Conservation (phyloP, 2,329 filamentous ascomycete species). For the Epichloe coenophiala region DNA sequence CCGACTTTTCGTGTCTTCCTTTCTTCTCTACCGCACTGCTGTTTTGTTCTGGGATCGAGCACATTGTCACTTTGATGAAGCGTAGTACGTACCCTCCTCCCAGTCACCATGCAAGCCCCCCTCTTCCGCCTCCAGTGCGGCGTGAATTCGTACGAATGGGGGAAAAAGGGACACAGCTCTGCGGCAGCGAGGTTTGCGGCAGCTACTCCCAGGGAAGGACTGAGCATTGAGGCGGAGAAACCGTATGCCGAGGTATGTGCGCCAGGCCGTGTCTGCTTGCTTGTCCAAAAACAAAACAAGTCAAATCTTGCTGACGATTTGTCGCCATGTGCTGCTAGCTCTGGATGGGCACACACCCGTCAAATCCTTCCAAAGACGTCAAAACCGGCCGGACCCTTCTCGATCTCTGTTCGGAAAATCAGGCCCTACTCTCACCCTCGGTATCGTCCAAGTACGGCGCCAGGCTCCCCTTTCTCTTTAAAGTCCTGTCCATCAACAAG, state of each 20-base stretch:
- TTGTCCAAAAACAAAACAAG: too few relatives aligned
- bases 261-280: neutral
- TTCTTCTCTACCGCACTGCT: neutral
- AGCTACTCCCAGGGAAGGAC: conserved; percentile 64
- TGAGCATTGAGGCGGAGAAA: conserved; percentile 71
- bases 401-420: conserved; percentile 77
- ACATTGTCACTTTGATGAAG: neutral
- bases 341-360: conserved; percentile 98
- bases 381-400: conserved; percentile 72
- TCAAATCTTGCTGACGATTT: too few relatives aligned
- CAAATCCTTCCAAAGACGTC: conserved; percentile 84
- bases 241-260: conserved; percentile 78
- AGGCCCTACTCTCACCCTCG: conserved; percentile 61
- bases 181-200: conserved; percentile 82
- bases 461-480: conserved; percentile 93
- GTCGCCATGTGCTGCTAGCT: conserved; percentile 38
- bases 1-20: neutral
- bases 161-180: conserved; percentile 71
- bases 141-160: conserved; percentile 98
- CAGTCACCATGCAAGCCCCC: conserved; percentile 56
- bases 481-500: conserved; percentile 91
- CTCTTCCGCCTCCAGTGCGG: conserved; percentile 78
- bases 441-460: conserved; percentile 62
- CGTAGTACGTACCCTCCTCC: too few relatives aligned
- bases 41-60: neutral